Base-by-base conservation (phyloP, 176 grass and related monocot species). In the Areca catechu region DNA sequence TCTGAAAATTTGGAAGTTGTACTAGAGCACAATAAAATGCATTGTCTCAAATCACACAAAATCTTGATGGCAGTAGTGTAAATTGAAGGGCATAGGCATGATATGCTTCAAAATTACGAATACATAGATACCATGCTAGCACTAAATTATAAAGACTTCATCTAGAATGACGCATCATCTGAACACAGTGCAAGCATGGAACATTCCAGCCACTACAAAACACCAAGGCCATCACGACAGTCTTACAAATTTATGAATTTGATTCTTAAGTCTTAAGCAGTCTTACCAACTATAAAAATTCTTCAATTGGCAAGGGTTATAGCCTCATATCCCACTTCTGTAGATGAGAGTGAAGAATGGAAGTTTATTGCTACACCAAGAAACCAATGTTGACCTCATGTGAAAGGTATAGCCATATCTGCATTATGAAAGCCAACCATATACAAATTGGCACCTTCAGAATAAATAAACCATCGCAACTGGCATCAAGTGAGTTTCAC, bases 351-450 rank as follows among this genome's bases (percentile, higher is more conserved):
- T 70, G 68, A 67, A 37, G 65, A 67, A 67, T 55, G 65, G 48
- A 43, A 37, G 51, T 54, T 53, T 54, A 29, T 67, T 67, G 65
- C 51, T 67, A 67, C 65, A 55, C 34, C 34, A 68, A 25, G 68
- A 58, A 58, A 50, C 37, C 56, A 58, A 49, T 72, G 70, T 62
- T 62, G 58, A 71, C 58, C 70, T 60, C 49, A 72, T 54, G 59
- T 23, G 58, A 28, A 62, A 62, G 9, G 58, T 27, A 28, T 72
- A 72, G 58, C 49, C 21, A 60, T 47, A 72, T 72, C 70, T 72
- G 70, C 70, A 72, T 72, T 72, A 72, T 34, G 70, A 72, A 62
- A 72, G 70, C 58, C 70, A 72, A 72, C 70, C 70, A 61, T 62
- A 62, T n/a, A 50, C 29, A 62, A 72, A 72, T 54, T 72, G 58